phyloP scores from a whole-genome alignment of 1,284 basidiomycete species.

The Heliocybe sulcata region DNA sequence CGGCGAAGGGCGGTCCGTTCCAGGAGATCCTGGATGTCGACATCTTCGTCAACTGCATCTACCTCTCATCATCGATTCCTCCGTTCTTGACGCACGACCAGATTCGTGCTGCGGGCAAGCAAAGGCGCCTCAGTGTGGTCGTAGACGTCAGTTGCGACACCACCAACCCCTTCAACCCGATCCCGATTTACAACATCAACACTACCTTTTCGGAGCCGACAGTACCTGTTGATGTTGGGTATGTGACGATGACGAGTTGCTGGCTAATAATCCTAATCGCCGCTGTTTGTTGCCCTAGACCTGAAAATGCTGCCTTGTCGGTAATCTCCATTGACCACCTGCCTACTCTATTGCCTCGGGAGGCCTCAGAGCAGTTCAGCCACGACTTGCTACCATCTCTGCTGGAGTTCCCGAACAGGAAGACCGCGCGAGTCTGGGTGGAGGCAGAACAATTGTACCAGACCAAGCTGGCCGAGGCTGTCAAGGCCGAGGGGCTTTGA shows the following conservation, averaged over 20 bases:
- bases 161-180: constrained; percentile 97
- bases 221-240: constrained; percentile 80
- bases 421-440: constrained; percentile 76
- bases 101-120: constrained; percentile 65
- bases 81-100: constrained; percentile 79
- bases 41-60: constrained; percentile 99
- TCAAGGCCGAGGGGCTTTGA: constrained; percentile 24
- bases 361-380: constrained; percentile 97
- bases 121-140: constrained; percentile 73
- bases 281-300: constrained; percentile 23
- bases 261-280: background rate
- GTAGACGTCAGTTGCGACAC: constrained; percentile 99
- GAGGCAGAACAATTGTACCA: constrained; percentile 86
- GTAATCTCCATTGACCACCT: constrained; percentile 98
- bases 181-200: constrained; percentile 94
- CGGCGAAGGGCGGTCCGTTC: constrained; percentile 96
- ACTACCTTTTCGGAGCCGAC: constrained; percentile 95
- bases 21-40: constrained; percentile 94
- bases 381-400: constrained; percentile 84
- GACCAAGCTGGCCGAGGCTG: constrained; percentile 69
- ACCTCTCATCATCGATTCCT: constrained; percentile 86
- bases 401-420: constrained; percentile 66
- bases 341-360: constrained; percentile 91
- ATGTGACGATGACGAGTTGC: constrained; percentile 22
- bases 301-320: constrained; percentile 60